Percentiles rank a stretch among this genome's conserved stretches.
These are phyloP conservation scores for Kodamaea anthophila DNA, from an alignment of 1,139 yeast genomes.

Conservation along the genomic window DNA sequence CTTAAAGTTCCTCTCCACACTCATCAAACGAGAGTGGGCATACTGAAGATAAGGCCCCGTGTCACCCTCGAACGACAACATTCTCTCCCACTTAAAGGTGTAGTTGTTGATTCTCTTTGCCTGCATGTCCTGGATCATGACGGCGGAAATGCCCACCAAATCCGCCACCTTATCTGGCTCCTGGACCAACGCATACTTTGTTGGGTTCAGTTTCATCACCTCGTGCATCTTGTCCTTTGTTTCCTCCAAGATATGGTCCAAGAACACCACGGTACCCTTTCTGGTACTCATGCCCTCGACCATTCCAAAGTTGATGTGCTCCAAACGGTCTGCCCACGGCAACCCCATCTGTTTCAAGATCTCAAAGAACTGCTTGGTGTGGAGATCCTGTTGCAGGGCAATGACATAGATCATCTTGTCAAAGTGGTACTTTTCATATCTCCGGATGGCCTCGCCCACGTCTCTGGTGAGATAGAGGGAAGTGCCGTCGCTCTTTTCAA, in stretches of 20 bases:
- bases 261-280: conserved; percentile 96
- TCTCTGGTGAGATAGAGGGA: conserved; percentile 93
- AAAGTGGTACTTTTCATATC: conserved; percentile 77
- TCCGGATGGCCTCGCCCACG: conserved; percentile 92
- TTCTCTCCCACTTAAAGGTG: conserved; percentile 96
- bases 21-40: conserved; percentile 95
- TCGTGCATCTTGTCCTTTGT: conserved; percentile 95
- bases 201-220: conserved; percentile 90
- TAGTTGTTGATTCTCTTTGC: conserved; percentile 95
- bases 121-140: conserved; percentile 99
- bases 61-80: conserved; percentile 98
- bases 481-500: conserved; percentile 94
- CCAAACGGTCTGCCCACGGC: conserved; percentile 76
- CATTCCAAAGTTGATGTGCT: conserved; percentile 94
- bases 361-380: conserved; percentile 90
- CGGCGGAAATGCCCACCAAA: conserved; percentile 92
- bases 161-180: conserved; percentile 96
- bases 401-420: conserved; percentile 96
- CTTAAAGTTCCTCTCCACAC: conserved; percentile 82
- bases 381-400: conserved; percentile 95
- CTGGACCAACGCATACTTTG: conserved; percentile 87
- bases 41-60: conserved; percentile 98
- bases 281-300: conserved; percentile 98
- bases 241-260: conserved; percentile 89
- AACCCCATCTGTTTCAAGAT: conserved; percentile 88